Evolutionary conservation across 768 basidiomycete genomes (phyloP).

Genomic region (Suillus lakei): DNA sequence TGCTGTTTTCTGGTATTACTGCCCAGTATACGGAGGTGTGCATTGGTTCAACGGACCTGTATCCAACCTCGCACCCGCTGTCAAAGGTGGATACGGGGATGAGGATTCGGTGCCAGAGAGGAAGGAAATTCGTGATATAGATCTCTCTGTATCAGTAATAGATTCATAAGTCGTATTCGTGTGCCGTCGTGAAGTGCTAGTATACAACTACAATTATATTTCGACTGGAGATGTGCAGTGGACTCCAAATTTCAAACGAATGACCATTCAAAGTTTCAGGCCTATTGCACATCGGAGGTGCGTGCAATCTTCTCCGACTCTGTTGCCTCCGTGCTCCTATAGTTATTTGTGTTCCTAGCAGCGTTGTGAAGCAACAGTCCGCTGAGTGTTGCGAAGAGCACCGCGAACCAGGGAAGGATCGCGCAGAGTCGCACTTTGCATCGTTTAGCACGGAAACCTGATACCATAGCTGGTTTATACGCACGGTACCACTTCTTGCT

Average conservation of each 20-base stretch:
- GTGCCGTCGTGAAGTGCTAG: not conserved
- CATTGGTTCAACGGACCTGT: conserved; percentile 35
- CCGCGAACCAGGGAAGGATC: conserved; percentile 55
- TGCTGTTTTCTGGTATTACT: conserved; percentile 13
- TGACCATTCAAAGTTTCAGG: not conserved
- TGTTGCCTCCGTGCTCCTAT: not conserved
- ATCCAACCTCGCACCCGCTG: conserved; percentile 9
- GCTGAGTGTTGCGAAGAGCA: conserved; percentile 44
- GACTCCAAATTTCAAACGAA: not conserved
- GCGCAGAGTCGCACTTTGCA: conserved; percentile 49
- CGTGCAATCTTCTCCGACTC: conserved; percentile 6
- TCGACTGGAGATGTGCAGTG: not conserved
- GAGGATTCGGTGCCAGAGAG: not conserved
- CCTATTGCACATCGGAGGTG: not conserved
- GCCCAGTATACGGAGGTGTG: conserved; percentile 28
- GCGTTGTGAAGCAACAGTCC: conserved; percentile 39
- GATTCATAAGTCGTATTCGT: not conserved
- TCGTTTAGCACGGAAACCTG: conserved; percentile 7
- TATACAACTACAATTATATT: not conserved
- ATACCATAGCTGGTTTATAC: conserved; percentile 23
- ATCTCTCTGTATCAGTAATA: not conserved
- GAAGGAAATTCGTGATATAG: not conserved
- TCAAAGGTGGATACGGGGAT: not conserved
- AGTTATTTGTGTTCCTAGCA: conserved; percentile 16
- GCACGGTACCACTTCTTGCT: conserved; percentile 48